These are phyloP conservation scores for Backusella westeae DNA, from an alignment of 192 early-diverging fungal genomes.

Conservation along the genomic window DNA sequence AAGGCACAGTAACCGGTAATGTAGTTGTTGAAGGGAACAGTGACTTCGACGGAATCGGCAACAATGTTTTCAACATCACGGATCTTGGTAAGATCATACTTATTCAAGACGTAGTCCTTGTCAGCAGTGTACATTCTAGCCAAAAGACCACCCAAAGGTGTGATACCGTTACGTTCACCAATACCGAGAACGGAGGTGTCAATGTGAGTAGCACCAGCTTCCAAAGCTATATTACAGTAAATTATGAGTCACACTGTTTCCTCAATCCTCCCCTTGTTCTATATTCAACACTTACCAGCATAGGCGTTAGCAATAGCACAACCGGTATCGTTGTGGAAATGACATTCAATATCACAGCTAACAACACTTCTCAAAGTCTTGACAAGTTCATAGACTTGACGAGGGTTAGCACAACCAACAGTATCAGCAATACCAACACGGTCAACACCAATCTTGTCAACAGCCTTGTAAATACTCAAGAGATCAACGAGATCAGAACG, in stretches of 20 bases:
- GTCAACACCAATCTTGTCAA: constrained; percentile 98
- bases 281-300: constrained; percentile 49
- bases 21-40: constrained; percentile 99
- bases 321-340: constrained; percentile 99
- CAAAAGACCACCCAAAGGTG: constrained; percentile 89
- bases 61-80: constrained; percentile 97
- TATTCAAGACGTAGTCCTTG: constrained; percentile 86
- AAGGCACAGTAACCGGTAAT: constrained; percentile 99
- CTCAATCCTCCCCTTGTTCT: neutral
- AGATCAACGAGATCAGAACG: constrained; percentile 96
- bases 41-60: constrained; percentile 90
- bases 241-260: neutral
- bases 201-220: constrained; percentile 97
- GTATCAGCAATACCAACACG: constrained; percentile 99
- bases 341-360: constrained; percentile 98
- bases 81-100: constrained; percentile 92
- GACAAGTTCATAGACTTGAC: constrained; percentile 97
- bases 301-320: constrained; percentile 99
- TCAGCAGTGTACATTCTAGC: constrained; percentile 96
- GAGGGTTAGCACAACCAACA: constrained; percentile 96
- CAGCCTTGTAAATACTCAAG: constrained; percentile 92
- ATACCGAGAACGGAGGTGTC: constrained; percentile 98
- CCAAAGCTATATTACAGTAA: constrained; percentile 61
- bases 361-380: constrained; percentile 93
- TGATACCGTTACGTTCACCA: constrained; percentile 98